Percentiles rank a stretch among this genome's conserved stretches.
These are phyloP conservation scores for Lepidium sativum DNA, from an alignment of 345 rosid species.

Conservation along the genomic window DNA sequence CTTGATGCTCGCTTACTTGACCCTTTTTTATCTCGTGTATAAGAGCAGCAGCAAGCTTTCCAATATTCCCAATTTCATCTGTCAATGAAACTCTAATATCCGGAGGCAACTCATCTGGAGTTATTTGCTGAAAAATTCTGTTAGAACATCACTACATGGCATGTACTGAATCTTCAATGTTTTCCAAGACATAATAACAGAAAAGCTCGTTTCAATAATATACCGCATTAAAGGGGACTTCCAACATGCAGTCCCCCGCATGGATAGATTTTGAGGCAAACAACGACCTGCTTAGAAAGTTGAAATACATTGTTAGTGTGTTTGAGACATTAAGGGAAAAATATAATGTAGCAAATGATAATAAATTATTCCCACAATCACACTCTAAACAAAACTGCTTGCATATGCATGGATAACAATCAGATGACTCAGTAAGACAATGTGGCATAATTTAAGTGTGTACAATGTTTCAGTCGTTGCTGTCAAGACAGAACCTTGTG, in stretches of 20 bases:
- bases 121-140: constrained; percentile 48
- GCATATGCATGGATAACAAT: not conserved
- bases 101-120: constrained; percentile 49
- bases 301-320: not conserved
- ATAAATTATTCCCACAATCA: not conserved
- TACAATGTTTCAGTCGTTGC: not conserved
- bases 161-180: not conserved
- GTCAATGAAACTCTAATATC: constrained; percentile 33
- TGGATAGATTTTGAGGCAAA: constrained; percentile 50
- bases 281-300: constrained; percentile 42
- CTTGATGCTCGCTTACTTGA: constrained; percentile 32
- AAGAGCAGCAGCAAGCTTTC: constrained; percentile 59
- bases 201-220: not conserved
- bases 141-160: not conserved
- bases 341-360: not conserved
- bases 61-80: constrained; percentile 38
- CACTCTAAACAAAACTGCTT: not conserved
- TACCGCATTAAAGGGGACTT: constrained; percentile 65
- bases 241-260: constrained; percentile 61
- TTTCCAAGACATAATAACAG: not conserved
- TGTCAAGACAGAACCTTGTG: not conserved
- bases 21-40: constrained; percentile 43
- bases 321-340: not conserved
- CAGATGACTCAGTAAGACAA: not conserved
- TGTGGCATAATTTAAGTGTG: not conserved